Evolutionary conservation across 768 basidiomycete species (phyloP).

Genomic region (Mycena vitilis): DNA sequence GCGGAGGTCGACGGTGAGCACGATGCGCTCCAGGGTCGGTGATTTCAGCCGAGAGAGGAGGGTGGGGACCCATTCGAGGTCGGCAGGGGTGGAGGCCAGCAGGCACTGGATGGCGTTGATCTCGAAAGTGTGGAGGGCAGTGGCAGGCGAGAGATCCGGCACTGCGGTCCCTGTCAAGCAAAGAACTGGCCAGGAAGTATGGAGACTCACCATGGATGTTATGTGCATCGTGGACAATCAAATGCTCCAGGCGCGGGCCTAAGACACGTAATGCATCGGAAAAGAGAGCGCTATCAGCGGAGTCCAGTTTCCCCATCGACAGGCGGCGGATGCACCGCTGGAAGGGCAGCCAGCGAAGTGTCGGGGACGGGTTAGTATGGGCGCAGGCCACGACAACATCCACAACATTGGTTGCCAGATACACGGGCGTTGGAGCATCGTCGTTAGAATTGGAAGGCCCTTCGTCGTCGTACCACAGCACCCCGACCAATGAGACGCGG

Average conservation of each 20-base stretch:
- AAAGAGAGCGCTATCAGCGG: background rate
- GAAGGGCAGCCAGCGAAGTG: background rate
- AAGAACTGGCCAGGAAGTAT: background rate
- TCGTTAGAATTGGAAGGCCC: background rate
- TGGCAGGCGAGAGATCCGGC: constrained; percentile 10
- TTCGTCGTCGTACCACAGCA: background rate
- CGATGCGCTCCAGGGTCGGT: constrained; percentile 4
- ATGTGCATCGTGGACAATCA: background rate
- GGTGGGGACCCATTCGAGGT: constrained; percentile 8
- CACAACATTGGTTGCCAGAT: background rate
- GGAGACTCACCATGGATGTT: constrained; percentile 3
- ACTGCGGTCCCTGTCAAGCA: background rate
- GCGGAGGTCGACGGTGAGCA: constrained; percentile 1
- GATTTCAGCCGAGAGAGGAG: constrained; percentile 16
- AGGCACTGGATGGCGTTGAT: constrained; percentile 9
- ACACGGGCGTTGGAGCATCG: background rate
- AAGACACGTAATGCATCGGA: background rate
- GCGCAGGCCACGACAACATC: background rate
- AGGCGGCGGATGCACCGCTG: constrained; percentile 15
- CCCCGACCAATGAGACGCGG: background rate
- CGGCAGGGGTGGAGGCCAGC: too few relatives aligned
- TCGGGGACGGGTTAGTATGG: background rate
- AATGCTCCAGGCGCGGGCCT: constrained; percentile 10
- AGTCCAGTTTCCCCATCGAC: background rate
- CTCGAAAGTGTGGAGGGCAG: constrained; percentile 9